Evolutionary conservation across 305 asterid species (phyloP).

Genomic region (Ilex paraguariensis): DNA sequence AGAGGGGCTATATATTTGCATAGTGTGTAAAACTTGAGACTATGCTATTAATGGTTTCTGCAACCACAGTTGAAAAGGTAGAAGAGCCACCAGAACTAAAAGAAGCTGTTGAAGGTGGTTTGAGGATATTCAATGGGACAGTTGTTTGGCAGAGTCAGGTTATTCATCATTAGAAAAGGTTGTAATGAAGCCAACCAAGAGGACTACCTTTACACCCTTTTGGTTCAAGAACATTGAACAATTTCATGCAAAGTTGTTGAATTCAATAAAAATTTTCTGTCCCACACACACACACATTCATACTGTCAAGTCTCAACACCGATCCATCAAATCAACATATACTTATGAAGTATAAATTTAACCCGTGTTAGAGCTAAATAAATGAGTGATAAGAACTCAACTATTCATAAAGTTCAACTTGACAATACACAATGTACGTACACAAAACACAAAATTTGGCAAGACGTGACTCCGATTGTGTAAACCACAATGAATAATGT

Average conservation of each 20-base stretch:
- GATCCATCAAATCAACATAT: not conserved
- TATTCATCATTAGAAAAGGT: constrained; percentile 1
- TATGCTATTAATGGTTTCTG: not conserved
- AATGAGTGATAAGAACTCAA: too few species aligned
- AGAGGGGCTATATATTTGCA: not conserved
- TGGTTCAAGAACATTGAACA: not conserved
- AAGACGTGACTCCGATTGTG: too few species aligned
- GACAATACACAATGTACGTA: too few species aligned
- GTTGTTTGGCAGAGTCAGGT: not conserved
- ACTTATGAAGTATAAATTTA: constrained; percentile 1
- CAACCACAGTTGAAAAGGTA: constrained; percentile 31
- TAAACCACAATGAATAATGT: too few species aligned
- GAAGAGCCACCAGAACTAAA: constrained; percentile 12
- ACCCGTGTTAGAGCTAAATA: too few species aligned
- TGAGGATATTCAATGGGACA: constrained; percentile 12
- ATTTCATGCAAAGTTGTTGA: not conserved
- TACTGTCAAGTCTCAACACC: too few species aligned
- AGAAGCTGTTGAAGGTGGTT: constrained; percentile 1
- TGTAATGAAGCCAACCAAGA: too few species aligned
- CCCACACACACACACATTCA: too few species aligned
- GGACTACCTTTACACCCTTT: not conserved
- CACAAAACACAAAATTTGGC: too few species aligned
- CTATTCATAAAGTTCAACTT: too few species aligned
- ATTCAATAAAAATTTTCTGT: not conserved
- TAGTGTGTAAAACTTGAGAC: not conserved